Percentiles rank a stretch among this genome's conserved stretches.
These are phyloP conservation scores for Lasiodiplodia hormozganensis DNA, from an alignment of 2,329 filamentous ascomycete species.

Conservation along the genomic window DNA sequence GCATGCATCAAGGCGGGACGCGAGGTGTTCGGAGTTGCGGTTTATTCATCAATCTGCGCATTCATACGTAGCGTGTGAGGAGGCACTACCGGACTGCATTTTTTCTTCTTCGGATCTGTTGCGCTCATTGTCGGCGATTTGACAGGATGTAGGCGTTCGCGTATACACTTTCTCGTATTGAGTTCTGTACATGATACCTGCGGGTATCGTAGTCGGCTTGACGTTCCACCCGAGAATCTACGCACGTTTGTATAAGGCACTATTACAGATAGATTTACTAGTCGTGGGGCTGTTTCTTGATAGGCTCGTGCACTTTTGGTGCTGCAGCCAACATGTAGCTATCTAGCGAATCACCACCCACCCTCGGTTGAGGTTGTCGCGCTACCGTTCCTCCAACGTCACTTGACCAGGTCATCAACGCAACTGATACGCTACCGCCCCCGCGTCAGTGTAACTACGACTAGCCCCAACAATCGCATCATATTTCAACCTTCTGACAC, in stretches of 20 bases:
- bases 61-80: not conserved
- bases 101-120: not conserved
- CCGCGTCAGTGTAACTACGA: not conserved
- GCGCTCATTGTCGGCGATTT: not conserved
- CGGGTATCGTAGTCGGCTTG: not conserved
- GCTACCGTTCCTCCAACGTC: constrained; percentile 4
- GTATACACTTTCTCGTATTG: not conserved
- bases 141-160: not conserved
- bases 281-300: not conserved
- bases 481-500: constrained; percentile 9
- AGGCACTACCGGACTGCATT: not conserved
- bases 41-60: not conserved
- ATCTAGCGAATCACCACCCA: not conserved
- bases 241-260: too few species aligned
- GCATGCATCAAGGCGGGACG: not conserved
- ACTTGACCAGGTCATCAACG: constrained; percentile 12
- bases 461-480: not conserved
- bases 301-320: not conserved
- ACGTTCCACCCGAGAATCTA: too few species aligned
- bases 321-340: not conserved
- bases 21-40: constrained; percentile 7
- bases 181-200: not conserved
- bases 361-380: not conserved
- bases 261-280: not conserved
- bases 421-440: not conserved